phyloP scores from a whole-genome alignment of 495 filamentous ascomycete species.

The Lasiosphaeriaceae sp. region DNA sequence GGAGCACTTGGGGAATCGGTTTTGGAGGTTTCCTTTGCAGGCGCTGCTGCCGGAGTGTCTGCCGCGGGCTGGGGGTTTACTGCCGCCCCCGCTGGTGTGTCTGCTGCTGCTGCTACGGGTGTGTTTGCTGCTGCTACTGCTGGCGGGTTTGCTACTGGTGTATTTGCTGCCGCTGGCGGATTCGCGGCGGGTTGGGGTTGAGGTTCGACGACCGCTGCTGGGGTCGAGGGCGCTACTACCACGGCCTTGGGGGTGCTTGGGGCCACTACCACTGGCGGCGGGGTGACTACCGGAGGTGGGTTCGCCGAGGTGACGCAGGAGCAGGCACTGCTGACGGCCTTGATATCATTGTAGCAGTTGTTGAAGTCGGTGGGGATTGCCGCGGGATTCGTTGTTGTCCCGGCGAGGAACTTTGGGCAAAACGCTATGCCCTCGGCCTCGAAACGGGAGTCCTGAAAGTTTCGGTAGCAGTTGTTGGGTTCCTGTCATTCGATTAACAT shows the following conservation, averaged over 20 bases:
- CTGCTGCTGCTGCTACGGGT: no score
- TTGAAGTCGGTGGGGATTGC: conserved; percentile 25
- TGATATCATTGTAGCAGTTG: conserved; percentile 22
- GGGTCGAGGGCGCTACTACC: no score
- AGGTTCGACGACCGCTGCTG: no score
- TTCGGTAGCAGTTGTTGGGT: conserved; percentile 29
- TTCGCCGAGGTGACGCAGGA: conserved; percentile 34
- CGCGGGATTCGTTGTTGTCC: conserved; percentile 15
- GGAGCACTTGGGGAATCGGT: no score
- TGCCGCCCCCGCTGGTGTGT: no score
- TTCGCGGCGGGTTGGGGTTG: no score
- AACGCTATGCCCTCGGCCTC: conserved; percentile 14
- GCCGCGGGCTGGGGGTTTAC: no score
- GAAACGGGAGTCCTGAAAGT: conserved; percentile 26
- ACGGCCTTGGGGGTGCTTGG: neutral
- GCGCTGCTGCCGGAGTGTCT: no score
- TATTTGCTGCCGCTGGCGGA: no score
- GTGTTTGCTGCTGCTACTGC: no score
- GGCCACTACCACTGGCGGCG: neutral
- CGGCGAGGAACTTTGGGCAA: conserved; percentile 24
- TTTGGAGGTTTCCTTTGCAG: no score
- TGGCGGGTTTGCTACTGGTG: no score
- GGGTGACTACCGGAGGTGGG: conserved; percentile 12
- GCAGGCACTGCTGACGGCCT: conserved; percentile 33
- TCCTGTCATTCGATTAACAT: conserved; percentile 11